phyloP scores from a whole-genome alignment of 148 eudicot species.

The Talinum fruticosum region DNA sequence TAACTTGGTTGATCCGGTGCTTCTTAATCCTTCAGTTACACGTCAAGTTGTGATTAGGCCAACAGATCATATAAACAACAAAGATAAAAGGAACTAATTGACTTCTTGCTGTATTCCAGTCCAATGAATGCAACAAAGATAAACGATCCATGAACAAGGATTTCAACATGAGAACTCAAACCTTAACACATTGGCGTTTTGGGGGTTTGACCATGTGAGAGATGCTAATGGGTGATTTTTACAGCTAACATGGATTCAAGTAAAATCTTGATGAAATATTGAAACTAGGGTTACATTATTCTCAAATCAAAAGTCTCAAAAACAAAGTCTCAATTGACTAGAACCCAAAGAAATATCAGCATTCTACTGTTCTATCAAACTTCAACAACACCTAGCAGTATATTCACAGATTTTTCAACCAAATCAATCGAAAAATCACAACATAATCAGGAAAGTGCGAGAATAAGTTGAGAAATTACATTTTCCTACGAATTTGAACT shows the following conservation, averaged over 20 bases:
- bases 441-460: neutral
- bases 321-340: neutral
- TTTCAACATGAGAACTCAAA: neutral
- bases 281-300: neutral
- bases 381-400: neutral
- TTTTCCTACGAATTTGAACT: slow-evolving; percentile 69
- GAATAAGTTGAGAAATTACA: slow-evolving; percentile 36
- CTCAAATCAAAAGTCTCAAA: neutral
- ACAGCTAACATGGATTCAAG: neutral
- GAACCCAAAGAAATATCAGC: neutral
- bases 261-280: neutral
- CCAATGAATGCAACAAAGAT: no score
- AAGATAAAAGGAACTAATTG: neutral
- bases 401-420: neutral
- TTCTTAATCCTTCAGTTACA: neutral
- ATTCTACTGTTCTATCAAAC: neutral
- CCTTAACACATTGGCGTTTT: neutral
- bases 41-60: neutral
- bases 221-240: neutral
- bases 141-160: neutral
- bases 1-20: no score
- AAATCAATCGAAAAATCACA: neutral
- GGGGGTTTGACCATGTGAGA: neutral
- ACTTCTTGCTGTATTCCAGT: no score
- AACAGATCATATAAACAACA: neutral